Evolutionary conservation across 2,329 filamentous ascomycete genomes (phyloP), one percentile per base, ranked within the genome.

Genomic region (Mariannaea elegans): DNA sequence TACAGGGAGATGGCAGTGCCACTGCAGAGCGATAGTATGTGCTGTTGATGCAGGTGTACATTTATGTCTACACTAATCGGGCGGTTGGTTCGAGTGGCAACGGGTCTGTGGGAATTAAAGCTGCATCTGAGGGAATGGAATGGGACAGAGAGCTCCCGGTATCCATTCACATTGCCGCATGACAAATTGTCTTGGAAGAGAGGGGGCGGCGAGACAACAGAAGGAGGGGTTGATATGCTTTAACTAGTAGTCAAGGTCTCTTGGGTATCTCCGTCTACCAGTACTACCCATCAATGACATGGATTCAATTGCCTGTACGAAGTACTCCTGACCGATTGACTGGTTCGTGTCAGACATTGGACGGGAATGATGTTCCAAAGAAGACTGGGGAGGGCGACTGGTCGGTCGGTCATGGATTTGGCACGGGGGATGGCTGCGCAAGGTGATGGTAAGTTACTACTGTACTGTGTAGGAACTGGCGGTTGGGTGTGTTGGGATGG

Each of bases 281-380:
- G 36, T 27, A 9, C 24, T 27, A 27, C n/a, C n/a, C n/a, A n/a
- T 41, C 27, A 21, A 31, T 41, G 34, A 24, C 32, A 42, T 56
- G 36, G 34, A 46, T 45, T 24, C 29, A 19, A 23, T 8, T 19
- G 29, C 29, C 8, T 6, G 18, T 21, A 10, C 31, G 31, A 8
- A 18, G 24, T 5, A 32, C 29, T 34, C 24, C 18, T 53, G 56
- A 65, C 62, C 65, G 63, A 64, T 24, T 29, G 56, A 52, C 67
- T 68, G 67, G 67, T 65, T 67, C 65, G 61, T 65, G 67, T 59
- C 59, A 61, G 59, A 68, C 64, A 57, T 55, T 61, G 49, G 56
- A 49, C 47, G 44, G 50, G 51, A 60, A 39, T 51, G 44, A 56
- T 49, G 45, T 34, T 54, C 34, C 14, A 62, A 50, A 41, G 51